Evolutionary conservation across 495 filamentous ascomycete species (phyloP).

Genomic region (Trichoderma gamsii): DNA sequence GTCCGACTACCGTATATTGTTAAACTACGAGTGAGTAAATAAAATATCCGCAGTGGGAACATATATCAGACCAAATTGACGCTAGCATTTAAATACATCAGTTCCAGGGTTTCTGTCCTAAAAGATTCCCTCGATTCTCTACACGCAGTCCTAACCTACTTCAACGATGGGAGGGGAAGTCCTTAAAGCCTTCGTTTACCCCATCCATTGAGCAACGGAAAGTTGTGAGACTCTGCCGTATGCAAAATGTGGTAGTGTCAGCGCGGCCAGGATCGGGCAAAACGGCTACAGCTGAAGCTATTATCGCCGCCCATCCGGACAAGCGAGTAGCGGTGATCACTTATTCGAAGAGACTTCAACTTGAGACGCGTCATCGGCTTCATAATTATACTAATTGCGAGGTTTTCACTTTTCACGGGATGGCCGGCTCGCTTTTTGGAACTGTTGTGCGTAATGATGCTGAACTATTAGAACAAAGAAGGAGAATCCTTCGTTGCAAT

Average conservation of each 20-base stretch:
- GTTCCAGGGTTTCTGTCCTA: constrained; percentile 9
- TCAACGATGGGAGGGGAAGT: constrained; percentile 15
- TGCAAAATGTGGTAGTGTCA: constrained; percentile 16
- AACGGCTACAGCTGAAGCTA: constrained; percentile 18
- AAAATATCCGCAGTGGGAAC: no score
- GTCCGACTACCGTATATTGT: no score
- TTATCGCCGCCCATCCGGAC: constrained; percentile 18
- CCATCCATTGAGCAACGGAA: constrained; percentile 13
- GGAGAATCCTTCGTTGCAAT: constrained; percentile 16
- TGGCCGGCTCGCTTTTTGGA: constrained; percentile 17
- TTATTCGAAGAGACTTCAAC: constrained; percentile 20
- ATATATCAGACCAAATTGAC: no score
- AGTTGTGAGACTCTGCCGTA: constrained; percentile 13
- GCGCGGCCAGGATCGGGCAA: constrained; percentile 16
- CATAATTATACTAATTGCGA: constrained; percentile 17
- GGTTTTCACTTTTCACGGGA: constrained; percentile 16
- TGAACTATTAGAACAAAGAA: constrained; percentile 16
- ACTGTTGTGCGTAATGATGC: constrained; percentile 14
- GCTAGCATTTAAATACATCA: constrained; percentile 8
- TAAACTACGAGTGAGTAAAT: no score
- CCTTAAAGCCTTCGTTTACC: constrained; percentile 14
- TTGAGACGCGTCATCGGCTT: constrained; percentile 19
- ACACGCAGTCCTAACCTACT: constrained; percentile 12
- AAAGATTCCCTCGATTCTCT: constrained; percentile 8
- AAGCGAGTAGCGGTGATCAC: constrained; percentile 19